A percentile compares a stretch with the other conserved stretches of the same genome.
Conservation (phyloP, 2,329 filamentous ascomycete species). For the Pseudovirgaria hyperparasitica region DNA sequence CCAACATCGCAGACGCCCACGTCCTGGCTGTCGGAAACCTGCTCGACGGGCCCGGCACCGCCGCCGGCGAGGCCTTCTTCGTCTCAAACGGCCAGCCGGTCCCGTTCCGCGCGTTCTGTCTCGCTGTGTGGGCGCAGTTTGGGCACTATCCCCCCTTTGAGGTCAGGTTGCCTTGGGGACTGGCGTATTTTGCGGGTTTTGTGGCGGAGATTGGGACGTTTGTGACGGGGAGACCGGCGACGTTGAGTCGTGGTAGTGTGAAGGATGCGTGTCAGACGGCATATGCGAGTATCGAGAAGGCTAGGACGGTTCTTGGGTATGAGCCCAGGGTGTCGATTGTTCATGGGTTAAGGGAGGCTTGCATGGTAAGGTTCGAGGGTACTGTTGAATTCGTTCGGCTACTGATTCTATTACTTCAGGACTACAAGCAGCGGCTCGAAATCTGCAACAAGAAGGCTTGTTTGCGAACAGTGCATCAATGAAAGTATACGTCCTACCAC, state of each 20-base stretch:
- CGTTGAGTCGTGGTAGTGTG: constrained; percentile 41
- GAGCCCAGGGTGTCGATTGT: constrained; percentile 36
- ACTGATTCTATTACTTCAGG: too few species aligned
- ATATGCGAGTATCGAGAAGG: constrained; percentile 42
- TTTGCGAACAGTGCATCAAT: too few species aligned
- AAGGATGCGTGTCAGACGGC: constrained; percentile 40
- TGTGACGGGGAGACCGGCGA: constrained; percentile 30
- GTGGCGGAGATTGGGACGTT: constrained; percentile 35
- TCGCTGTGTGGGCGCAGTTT: constrained; percentile 59
- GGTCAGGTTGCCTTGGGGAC: constrained; percentile 32
- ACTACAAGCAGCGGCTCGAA: too few species aligned
- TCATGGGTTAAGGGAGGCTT: too few species aligned
- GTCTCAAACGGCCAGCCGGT: constrained; percentile 81
- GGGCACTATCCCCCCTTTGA: constrained; percentile 38
- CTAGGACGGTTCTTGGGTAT: constrained; percentile 40
- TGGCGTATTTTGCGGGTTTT: constrained; percentile 37
- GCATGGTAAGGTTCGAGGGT: too few species aligned
- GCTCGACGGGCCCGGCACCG: constrained; percentile 43
- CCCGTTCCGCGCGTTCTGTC: constrained; percentile 83
- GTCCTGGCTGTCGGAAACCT: constrained; percentile 67
- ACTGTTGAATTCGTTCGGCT: too few species aligned
- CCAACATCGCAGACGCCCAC: constrained; percentile 65
- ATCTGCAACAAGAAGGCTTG: too few species aligned
- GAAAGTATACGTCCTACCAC: too few species aligned
- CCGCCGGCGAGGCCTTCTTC: constrained; percentile 71